Evolutionary conservation across 352 stramenopile genomes (phyloP), one percentile per base, ranked within the genome.

Genomic region (Pythium aristosporum): DNA sequence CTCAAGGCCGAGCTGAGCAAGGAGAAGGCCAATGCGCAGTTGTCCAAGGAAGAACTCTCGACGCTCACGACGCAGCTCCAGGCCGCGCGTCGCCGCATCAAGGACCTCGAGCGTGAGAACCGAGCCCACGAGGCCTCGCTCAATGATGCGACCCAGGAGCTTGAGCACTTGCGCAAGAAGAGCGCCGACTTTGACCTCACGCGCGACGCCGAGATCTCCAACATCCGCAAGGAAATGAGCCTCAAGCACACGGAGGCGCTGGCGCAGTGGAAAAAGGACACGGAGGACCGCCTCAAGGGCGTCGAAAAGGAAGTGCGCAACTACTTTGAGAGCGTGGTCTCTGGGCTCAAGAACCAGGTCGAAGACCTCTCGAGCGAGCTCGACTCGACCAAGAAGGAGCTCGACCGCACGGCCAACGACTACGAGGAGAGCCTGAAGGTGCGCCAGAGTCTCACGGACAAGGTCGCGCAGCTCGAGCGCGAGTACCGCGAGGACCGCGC

Each of bases 401-500:
- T 92, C 18, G 82, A 94, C 34, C 82, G 81, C 42, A 94, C 85
- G 28, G 79, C 80, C 21, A 91, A 71, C 56, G 85, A 94, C 61
- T 94, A 92, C 64, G 82, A 94, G 42, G 83, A 92, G 49, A 91
- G 80, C 58, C 69, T 92, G 11, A 79, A 87, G 53, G 79, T 86
- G 5, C 77, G 85, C 15, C 82, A 94, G 71, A 67, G 69, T 36
- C 68, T 92, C 13, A 91, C 85, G 2, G 85, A 92, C 51, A 94
- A 94, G 62, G 76, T 94, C n/a, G 84, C 83, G 9, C 75, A 82
- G 60, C 47, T 94, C 13, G 85, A 94, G 66, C 76, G 74, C n/a
- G 80, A 91, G 51, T 92, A 91, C 68, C 81, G 83, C 32, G 76
- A 89, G 63, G 78, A 89, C 25, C 79, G 85, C 25, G 74, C 69